Evolutionary conservation across 1,139 yeast genomes (phyloP), one percentile per base, ranked within the genome.

Genomic region (Saccharomyces hybrid): DNA sequence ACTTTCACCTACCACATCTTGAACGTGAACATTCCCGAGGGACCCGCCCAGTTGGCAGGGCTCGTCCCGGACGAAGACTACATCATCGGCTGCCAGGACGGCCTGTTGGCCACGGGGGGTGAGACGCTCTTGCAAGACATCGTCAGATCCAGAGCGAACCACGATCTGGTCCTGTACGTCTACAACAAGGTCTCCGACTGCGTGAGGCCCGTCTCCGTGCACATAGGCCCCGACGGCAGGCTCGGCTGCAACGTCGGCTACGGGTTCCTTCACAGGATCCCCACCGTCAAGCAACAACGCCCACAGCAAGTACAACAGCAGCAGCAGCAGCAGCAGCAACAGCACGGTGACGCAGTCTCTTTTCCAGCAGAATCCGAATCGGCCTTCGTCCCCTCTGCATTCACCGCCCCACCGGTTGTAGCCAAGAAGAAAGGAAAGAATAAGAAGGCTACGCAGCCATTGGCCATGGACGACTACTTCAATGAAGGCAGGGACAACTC

Each of bases 161-260:
- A 69, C 64, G 73, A 67, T 62, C 73, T 62, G 63, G 71, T 61
- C 60, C 75, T 93, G 31, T 88, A 86, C 66, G 96, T 91, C 0
- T 93, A 91, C 72, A 93, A 93, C 70, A 91, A 86, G 63, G 95
- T 87, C 63, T 84, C 83, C 64, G 95, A 91, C 67, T 78, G 87
- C 5, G 83, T 89, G 51, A 79, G 98, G 61, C 96, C 96, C 0
- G 95, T 91, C 3, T 82, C 89, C 0, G 89, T 91, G 24, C 76
- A 81, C 54, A 89, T 91, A 2, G 86, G 86, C 24, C 86, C 87
- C 1, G 78, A 76, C 58, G 96, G 96, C 0, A 75, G 90, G 42
- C 74, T 93, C 48, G 99, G 99, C 1, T 91, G 97, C 71, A 96
- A 91, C 62, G 95, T 93, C 9, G 98, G 97, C 0, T 91, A 90